A percentile compares a stretch with the other conserved stretches of the same genome.
These are phyloP conservation scores for Elaeis guineensis DNA, from an alignment of 176 grass and related monocot genomes.

Conservation along the genomic window DNA sequence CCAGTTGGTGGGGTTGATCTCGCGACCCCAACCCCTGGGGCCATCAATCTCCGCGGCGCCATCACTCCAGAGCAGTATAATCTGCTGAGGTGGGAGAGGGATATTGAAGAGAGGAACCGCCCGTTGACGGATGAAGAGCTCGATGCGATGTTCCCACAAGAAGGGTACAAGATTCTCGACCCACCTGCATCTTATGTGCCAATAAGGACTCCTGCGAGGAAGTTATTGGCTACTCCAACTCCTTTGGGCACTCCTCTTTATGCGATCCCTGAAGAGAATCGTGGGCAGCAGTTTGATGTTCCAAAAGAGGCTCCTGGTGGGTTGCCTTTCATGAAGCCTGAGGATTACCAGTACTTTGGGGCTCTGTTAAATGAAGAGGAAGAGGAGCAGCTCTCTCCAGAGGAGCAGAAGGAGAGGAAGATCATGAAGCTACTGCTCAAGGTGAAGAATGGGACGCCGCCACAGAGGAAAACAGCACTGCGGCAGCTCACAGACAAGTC, in stretches of 20 bases:
- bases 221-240: slow-evolving; percentile 85
- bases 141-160: slow-evolving; percentile 71
- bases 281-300: slow-evolving; percentile 91
- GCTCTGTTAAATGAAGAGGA: slow-evolving; percentile 80
- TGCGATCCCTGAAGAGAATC: slow-evolving; percentile 81
- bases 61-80: slow-evolving; percentile 90
- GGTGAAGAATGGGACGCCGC: slow-evolving; percentile 82
- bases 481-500: slow-evolving; percentile 92
- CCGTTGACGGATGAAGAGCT: slow-evolving; percentile 91
- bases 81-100: slow-evolving; percentile 81
- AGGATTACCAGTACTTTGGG: slow-evolving; percentile 98
- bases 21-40: slow-evolving; percentile 54
- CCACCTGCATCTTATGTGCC: slow-evolving; percentile 72
- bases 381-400: slow-evolving; percentile 81
- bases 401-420: slow-evolving; percentile 92
- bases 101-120: slow-evolving; percentile 91
- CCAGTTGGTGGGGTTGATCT: slow-evolving; percentile 68
- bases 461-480: slow-evolving; percentile 84
- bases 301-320: slow-evolving; percentile 68
- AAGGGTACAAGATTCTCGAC: slow-evolving; percentile 91
- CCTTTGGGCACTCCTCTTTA: slow-evolving; percentile 73
- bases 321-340: slow-evolving; percentile 83
- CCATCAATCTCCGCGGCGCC: slow-evolving; percentile 46
- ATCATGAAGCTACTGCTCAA: slow-evolving; percentile 88
- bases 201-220: slow-evolving; percentile 90